Conservation (phyloP, 2,329 filamentous ascomycete genomes). For the Hymenotorrendiella dingleyae region DNA sequence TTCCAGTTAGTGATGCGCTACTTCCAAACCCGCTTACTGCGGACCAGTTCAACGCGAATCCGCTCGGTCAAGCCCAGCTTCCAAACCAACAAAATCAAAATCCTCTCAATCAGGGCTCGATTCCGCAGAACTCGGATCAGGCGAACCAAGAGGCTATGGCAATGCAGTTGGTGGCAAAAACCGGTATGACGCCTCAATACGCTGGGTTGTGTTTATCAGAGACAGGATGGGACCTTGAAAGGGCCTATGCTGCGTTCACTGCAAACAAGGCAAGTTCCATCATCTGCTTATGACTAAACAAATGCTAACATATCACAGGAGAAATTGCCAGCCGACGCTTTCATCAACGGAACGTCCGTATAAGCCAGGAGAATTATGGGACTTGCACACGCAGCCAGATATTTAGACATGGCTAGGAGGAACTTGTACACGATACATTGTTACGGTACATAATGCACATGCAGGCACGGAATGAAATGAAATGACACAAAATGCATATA, state of each 20-base stretch:
- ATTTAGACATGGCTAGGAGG: too few species aligned
- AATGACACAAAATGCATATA: too few species aligned
- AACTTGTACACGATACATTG: too few species aligned
- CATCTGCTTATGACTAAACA: not conserved
- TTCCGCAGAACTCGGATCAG: too few species aligned
- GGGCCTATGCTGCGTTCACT: slow-evolving; percentile 69
- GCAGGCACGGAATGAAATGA: too few species aligned
- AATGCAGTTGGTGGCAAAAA: slow-evolving; percentile 68
- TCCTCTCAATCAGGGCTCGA: too few species aligned
- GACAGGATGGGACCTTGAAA: slow-evolving; percentile 73
- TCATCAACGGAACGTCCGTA: not conserved
- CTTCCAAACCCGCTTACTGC: slow-evolving; percentile 14
- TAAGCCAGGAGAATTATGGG: not conserved
- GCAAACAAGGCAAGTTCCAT: slow-evolving; percentile 58
- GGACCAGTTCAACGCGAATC: slow-evolving; percentile 22
- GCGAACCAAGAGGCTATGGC: slow-evolving; percentile 64
- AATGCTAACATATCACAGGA: not conserved
- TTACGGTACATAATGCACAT: too few species aligned
- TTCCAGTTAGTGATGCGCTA: not conserved
- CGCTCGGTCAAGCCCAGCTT: too few species aligned
- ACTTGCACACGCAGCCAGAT: too few species aligned
- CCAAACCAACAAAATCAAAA: too few species aligned
- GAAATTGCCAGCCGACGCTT: slow-evolving; percentile 10
- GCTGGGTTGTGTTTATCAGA: slow-evolving; percentile 75
- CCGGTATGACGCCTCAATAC: slow-evolving; percentile 73